Evolutionary conservation across 805 yeast species (phyloP).

Genomic region (Zygoascus bituminiphila): DNA sequence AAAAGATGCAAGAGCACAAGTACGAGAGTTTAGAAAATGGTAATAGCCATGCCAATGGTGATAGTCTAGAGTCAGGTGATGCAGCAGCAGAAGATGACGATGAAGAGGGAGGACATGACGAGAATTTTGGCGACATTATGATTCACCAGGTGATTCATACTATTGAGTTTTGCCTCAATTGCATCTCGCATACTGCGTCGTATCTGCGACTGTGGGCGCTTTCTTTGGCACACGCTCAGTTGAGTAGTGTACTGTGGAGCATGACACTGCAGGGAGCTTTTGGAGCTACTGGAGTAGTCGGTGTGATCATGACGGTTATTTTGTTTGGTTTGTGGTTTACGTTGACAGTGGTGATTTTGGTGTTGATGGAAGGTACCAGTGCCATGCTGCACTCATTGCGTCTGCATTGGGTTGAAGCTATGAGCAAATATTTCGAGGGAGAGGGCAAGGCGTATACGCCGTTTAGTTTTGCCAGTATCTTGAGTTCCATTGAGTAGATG

Average conservation of each 20-base stretch:
- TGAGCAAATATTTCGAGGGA: constrained; percentile 97
- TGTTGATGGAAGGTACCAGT: constrained; percentile 97
- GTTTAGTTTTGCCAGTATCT: constrained; percentile 49
- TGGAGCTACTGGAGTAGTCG: constrained; percentile 51
- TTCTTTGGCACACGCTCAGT: constrained; percentile 93
- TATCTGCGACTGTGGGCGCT: constrained; percentile 95
- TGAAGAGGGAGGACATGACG: constrained; percentile 47
- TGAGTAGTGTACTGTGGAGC: constrained; percentile 89
- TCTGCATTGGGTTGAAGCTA: constrained; percentile 98
- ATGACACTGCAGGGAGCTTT: constrained; percentile 88
- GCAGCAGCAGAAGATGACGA: constrained; percentile 40
- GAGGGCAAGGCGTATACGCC: constrained; percentile 90
- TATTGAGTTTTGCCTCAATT: constrained; percentile 91
- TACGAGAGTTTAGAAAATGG: constrained; percentile 37
- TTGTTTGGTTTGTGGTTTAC: constrained; percentile 94
- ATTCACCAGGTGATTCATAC: constrained; percentile 97
- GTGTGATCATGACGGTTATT: constrained; percentile 66
- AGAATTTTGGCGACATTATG: constrained; percentile 84
- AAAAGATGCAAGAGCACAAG: constrained; percentile 44
- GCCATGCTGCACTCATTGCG: constrained; percentile 99
- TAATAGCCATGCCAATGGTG: constrained; percentile 9
- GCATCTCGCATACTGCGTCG: constrained; percentile 98
- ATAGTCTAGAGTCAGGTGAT: constrained; percentile 20
- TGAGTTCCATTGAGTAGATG: background rate
- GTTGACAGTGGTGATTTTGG: constrained; percentile 83